phyloP scores from a whole-genome alignment of 2,329 filamentous ascomycete species.

The Colletotrichum agaves region DNA sequence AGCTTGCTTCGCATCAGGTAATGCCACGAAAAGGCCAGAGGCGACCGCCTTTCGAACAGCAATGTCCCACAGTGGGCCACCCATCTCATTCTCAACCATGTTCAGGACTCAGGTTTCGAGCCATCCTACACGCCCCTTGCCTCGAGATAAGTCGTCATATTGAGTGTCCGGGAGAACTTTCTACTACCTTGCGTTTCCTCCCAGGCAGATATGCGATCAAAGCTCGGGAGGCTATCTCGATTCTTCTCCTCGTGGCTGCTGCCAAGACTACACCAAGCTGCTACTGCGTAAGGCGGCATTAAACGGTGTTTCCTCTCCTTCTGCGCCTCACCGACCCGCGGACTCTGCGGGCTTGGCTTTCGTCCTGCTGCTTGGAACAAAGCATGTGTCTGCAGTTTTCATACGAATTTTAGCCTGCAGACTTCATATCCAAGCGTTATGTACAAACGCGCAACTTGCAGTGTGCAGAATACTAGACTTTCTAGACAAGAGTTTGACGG shows the following conservation, averaged over 20 bases:
- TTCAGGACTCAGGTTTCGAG: constrained; percentile 12
- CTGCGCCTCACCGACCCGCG: constrained; percentile 30
- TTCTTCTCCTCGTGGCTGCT: neutral
- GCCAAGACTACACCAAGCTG: constrained; percentile 23
- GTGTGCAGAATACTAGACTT: constrained; percentile 8
- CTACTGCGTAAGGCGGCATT: constrained; percentile 32
- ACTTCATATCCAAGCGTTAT: neutral
- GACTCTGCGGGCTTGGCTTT: constrained; percentile 26
- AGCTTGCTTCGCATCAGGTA: neutral
- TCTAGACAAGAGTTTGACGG: neutral
- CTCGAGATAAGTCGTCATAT: constrained; percentile 17
- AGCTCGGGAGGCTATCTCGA: constrained; percentile 15
- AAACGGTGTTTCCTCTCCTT: constrained; percentile 12
- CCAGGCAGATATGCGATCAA: constrained; percentile 10
- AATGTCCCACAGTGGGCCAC: constrained; percentile 1
- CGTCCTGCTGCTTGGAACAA: neutral
- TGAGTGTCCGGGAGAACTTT: constrained; percentile 21
- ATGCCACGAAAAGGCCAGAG: neutral
- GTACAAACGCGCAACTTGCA: constrained; percentile 15
- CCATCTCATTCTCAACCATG: constrained; percentile 11
- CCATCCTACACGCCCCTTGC: constrained; percentile 13
- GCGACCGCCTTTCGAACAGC: neutral
- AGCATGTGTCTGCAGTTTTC: neutral
- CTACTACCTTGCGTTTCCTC: neutral
- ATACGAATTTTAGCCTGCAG: neutral